phyloP scores from a whole-genome alignment of 495 filamentous ascomycete species.

The Xylaria palmicola region DNA sequence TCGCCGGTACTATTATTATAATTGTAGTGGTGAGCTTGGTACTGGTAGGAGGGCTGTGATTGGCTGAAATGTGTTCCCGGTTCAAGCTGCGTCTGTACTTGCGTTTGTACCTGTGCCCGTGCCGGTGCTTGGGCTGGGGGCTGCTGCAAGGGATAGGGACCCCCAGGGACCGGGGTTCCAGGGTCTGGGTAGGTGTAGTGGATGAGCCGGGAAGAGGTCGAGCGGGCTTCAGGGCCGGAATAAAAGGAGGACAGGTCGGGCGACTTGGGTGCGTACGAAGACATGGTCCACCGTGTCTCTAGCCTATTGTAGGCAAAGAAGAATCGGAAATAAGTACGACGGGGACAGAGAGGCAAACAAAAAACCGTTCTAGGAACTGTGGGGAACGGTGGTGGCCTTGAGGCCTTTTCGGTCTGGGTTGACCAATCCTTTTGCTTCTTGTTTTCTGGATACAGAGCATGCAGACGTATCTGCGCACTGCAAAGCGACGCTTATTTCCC shows the following conservation, averaged over 20 bases:
- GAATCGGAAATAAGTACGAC: not conserved
- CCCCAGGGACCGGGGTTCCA: slow-evolving; percentile 14
- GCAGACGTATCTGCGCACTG: not conserved
- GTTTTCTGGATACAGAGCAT: not conserved
- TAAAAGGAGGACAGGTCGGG: slow-evolving; percentile 56
- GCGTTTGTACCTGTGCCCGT: slow-evolving; percentile 9
- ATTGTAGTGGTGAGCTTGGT: slow-evolving; percentile 9
- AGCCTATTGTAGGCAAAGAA: not conserved
- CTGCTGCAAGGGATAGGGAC: slow-evolving; percentile 49
- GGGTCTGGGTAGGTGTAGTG: slow-evolving; percentile 20
- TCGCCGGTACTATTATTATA: not conserved
- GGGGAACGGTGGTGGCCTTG: not conserved
- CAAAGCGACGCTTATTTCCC: not conserved
- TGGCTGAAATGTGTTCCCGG: slow-evolving; percentile 10
- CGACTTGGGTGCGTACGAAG: slow-evolving; percentile 54
- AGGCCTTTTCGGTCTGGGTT: slow-evolving; percentile 5
- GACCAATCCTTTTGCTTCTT: not conserved
- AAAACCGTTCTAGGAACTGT: slow-evolving; percentile 15
- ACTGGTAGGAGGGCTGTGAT: slow-evolving; percentile 8
- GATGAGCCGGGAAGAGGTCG: not conserved
- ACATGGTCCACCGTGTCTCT: slow-evolving; percentile 34
- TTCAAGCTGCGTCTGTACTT: not conserved
- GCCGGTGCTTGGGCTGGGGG: slow-evolving; percentile 51
- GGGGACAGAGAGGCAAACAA: slow-evolving; percentile 3
- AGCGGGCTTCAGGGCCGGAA: slow-evolving; percentile 23